Conservation (phyloP, 2,329 filamentous ascomycete species). For the Venturiaceae sp. region DNA sequence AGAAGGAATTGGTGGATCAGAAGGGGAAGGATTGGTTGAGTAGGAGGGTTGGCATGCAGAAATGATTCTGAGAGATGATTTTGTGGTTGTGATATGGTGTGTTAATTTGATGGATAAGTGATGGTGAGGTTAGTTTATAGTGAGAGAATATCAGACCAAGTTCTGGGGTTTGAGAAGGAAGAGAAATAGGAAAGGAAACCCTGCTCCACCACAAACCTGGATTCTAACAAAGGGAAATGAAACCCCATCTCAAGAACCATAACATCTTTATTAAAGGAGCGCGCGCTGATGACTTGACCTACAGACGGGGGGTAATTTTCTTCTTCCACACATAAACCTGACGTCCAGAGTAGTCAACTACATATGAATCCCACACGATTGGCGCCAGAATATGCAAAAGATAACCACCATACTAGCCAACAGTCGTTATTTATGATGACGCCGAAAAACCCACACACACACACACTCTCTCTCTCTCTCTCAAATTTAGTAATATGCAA, state of each 20-base stretch:
- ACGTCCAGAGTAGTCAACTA: too few relatives aligned
- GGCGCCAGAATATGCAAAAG: constrained; percentile 1
- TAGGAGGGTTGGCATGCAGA: background rate
- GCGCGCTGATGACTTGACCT: background rate
- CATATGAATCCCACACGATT: too few relatives aligned
- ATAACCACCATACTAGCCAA: background rate
- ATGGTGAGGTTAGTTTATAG: too few relatives aligned
- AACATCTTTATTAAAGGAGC: background rate
- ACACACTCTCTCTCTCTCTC: background rate
- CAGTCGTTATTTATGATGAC: background rate
- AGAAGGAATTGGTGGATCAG: background rate
- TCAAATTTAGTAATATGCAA: background rate
- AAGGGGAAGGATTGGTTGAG: background rate
- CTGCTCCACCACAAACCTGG: background rate
- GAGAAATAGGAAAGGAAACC: background rate
- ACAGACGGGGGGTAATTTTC: background rate
- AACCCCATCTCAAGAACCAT: background rate
- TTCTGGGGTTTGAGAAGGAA: too few relatives aligned
- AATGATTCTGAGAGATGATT: too few relatives aligned
- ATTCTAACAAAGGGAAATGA: too few relatives aligned
- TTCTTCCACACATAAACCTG: background rate
- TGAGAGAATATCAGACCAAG: too few relatives aligned
- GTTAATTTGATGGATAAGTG: too few relatives aligned
- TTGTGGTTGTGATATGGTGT: too few relatives aligned
- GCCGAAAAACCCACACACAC: background rate